phyloP scores from a whole-genome alignment of 208 protist genomes.

The Naegleria fowleri region DNA sequence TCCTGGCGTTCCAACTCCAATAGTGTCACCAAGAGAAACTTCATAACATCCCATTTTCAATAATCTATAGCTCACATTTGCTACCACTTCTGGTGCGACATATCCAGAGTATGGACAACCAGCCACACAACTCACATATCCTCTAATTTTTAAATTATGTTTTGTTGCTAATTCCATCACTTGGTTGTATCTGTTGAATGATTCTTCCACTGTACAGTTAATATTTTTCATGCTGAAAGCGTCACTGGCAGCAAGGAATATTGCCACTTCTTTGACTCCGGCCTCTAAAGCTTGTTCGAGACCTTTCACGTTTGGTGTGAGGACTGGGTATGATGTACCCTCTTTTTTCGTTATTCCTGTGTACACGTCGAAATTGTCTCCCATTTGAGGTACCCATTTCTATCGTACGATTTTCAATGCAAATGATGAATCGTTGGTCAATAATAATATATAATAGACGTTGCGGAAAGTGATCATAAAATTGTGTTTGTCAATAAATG shows the following conservation, averaged over 20 bases:
- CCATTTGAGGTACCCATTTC: constrained; percentile 51
- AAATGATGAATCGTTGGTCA: too few relatives aligned
- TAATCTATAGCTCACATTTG: constrained; percentile 34
- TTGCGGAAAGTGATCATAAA: too few relatives aligned
- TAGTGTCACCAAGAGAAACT: constrained; percentile 71
- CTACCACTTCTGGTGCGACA: constrained; percentile 46
- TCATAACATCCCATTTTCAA: constrained; percentile 68
- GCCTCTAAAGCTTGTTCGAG: constrained; percentile 46
- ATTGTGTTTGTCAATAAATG: background rate
- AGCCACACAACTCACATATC: constrained; percentile 60
- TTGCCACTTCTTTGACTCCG: constrained; percentile 43
- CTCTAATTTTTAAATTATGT: constrained; percentile 49
- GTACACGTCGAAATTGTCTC: constrained; percentile 51
- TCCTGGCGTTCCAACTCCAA: constrained; percentile 57
- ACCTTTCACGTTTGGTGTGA: constrained; percentile 62
- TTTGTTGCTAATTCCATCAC: constrained; percentile 42
- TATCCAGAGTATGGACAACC: constrained; percentile 63
- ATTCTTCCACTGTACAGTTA: constrained; percentile 57
- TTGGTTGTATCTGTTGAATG: constrained; percentile 47
- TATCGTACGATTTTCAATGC: too few relatives aligned
- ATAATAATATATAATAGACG: too few relatives aligned
- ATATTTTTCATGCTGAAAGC: constrained; percentile 60
- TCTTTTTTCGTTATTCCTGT: constrained; percentile 35
- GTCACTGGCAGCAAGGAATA: constrained; percentile 60
- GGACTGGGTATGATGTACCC: constrained; percentile 52